These are phyloP conservation scores for Lyophyllum shimeji DNA, from an alignment of 768 basidiomycete genomes.

Conservation along the genomic window DNA sequence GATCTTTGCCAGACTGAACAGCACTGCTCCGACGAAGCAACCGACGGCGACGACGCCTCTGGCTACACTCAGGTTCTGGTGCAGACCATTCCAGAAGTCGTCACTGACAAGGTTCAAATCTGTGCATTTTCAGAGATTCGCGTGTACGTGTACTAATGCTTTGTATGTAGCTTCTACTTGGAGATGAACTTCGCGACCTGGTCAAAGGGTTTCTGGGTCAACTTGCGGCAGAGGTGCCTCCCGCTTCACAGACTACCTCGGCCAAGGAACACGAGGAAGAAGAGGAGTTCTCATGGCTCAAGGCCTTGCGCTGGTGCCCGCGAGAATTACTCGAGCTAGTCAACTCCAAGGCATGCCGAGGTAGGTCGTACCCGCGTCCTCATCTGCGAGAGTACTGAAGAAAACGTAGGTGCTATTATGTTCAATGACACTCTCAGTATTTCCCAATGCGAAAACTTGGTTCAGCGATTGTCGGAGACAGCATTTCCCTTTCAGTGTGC, in stretches of 20 bases:
- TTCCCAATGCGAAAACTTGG: slow-evolving; percentile 69
- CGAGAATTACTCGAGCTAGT: slow-evolving; percentile 75
- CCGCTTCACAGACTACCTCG: slow-evolving; percentile 1
- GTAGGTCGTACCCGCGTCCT: slow-evolving; percentile 38
- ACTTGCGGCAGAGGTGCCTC: slow-evolving; percentile 47
- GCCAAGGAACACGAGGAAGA: slow-evolving; percentile 17
- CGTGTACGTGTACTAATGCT: slow-evolving; percentile 5
- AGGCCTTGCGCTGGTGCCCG: slow-evolving; percentile 82
- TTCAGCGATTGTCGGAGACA: slow-evolving; percentile 67
- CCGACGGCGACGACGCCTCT: slow-evolving; percentile 24
- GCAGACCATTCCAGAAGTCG: slow-evolving; percentile 61
- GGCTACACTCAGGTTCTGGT: slow-evolving; percentile 70
- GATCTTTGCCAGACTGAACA: slow-evolving; percentile 24
- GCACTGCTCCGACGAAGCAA: slow-evolving; percentile 18
- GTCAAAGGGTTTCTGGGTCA: slow-evolving; percentile 71
- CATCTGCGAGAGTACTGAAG: slow-evolving; percentile 2
- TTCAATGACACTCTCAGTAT: slow-evolving; percentile 80
- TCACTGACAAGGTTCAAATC: slow-evolving; percentile 70
- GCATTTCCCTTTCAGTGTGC: slow-evolving; percentile 94
- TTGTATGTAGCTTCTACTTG: slow-evolving; percentile 52
- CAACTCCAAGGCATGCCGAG: slow-evolving; percentile 96
- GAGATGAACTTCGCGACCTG: slow-evolving; percentile 73
- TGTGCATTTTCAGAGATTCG: slow-evolving; percentile 12
- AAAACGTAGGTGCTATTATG: slow-evolving; percentile 84
- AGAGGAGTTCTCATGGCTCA: slow-evolving; percentile 57